Base-by-base conservation (phyloP, 139 green algal species). In the Spirogloea muscicola region DNA sequence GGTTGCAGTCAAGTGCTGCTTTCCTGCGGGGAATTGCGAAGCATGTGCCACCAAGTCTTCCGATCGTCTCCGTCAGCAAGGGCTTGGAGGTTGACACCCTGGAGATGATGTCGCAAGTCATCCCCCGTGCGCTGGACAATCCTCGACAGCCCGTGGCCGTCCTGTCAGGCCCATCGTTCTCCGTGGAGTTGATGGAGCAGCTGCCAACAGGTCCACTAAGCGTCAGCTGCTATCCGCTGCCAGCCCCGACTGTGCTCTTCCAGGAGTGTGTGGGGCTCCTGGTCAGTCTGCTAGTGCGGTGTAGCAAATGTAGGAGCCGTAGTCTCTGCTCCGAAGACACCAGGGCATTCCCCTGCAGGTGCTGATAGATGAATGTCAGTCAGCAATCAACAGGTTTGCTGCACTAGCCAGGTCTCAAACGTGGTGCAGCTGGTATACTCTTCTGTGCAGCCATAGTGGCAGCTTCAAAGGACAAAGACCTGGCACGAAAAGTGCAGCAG, bases 61-160 rank as follows among this genome's bases (percentile, higher is more conserved):
- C 94, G 33, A 90, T 99, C 71, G 86, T 98, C 44, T 96, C 86
- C 43, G 89, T 99, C 16, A 91, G 80, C 84, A 99, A 99, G 74
- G 94, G 91, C 0, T 74, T 94, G 25, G 91, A 98, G 75, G 76
- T 92, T 27, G 85, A 80, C 38, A 95, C 76, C 0, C 88, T 91
- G 21, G 72, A 89, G 72, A 92, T 95, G 84, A 96, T 99, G 93
- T 87, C 80, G 16, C 90, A 98, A 62, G 61, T 99, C 38, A 92
- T 99, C n/a, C 87, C 88, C 5, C 82, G 44, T 3, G 90, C 87
- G 3, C 86, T 99, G 0, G 88, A 86, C 33, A 83, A 88, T 59
- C 43, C 43, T 3, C 85, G 90, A 57, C 93, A 99, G 75, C 93
- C 93, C 0, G 79, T 87, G 0, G 88, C 84, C 0, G 95, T 96